Conservation (phyloP, 2,329 filamentous ascomycete species). For the Rhynchosporium graminicola region DNA sequence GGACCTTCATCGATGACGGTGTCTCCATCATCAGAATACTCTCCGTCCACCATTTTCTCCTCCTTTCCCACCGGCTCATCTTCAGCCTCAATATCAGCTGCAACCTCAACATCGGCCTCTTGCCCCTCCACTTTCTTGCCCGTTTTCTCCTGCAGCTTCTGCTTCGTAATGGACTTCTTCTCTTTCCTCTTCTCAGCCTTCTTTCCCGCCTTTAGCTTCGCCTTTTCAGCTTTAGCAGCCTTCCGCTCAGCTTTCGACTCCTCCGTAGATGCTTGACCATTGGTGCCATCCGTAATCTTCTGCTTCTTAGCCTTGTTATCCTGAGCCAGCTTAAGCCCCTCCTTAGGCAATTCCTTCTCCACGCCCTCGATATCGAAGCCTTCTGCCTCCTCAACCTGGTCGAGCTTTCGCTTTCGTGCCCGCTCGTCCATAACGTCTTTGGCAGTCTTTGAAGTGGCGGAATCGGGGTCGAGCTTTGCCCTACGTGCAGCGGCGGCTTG, state of each 20-base stretch:
- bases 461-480: conserved; percentile 89
- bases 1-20: conserved; percentile 29
- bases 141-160: conserved; percentile 21
- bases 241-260: conserved; percentile 40
- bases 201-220: conserved; percentile 40
- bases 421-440: conserved; percentile 91
- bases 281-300: conserved; percentile 45
- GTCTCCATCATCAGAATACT: conserved; percentile 27
- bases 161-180: conserved; percentile 43
- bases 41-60: conserved; percentile 18
- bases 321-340: conserved; percentile 58
- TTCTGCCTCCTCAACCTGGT: conserved; percentile 64
- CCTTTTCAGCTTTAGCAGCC: conserved; percentile 23
- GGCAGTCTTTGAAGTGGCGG: conserved; percentile 71
- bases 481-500: conserved; percentile 79
- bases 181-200: conserved; percentile 49
- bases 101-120: not conserved
- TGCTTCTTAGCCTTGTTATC: conserved; percentile 53
- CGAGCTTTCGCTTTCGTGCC: conserved; percentile 78
- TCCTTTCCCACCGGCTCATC: conserved; percentile 31
- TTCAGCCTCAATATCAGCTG: conserved; percentile 7
- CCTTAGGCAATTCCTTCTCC: conserved; percentile 60
- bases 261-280: conserved; percentile 25
- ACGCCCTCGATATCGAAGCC: conserved; percentile 53
- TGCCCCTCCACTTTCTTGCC: conserved; percentile 5